Conservation (phyloP, 1,284 basidiomycete genomes). For the Trametes sp. region DNA sequence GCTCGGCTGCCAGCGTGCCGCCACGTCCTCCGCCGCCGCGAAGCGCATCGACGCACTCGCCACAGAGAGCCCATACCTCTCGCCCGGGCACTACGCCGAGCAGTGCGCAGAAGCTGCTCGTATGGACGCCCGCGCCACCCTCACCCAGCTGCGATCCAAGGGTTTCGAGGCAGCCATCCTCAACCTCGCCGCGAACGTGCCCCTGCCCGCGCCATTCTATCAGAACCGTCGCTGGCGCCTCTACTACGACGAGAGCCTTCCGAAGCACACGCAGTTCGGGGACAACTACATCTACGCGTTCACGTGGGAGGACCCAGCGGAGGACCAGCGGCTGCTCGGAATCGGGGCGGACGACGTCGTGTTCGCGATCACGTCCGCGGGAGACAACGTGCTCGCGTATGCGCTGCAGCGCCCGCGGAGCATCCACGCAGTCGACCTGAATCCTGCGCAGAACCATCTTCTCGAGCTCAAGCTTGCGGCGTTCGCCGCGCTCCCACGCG, state of each 20-base stretch:
- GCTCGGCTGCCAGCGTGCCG: slow-evolving; percentile 33
- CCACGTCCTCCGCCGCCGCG: slow-evolving; percentile 26
- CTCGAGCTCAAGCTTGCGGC: slow-evolving; percentile 35
- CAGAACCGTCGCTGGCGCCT: slow-evolving; percentile 34
- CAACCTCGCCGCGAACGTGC: slow-evolving; percentile 34
- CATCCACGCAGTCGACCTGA: slow-evolving; percentile 36
- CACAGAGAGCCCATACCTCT: slow-evolving; percentile 33
- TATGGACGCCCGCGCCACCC: slow-evolving; percentile 24
- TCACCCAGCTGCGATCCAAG: slow-evolving; percentile 31
- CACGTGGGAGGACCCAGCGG: slow-evolving; percentile 35
- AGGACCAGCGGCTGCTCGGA: slow-evolving; percentile 33
- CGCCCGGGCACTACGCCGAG: slow-evolving; percentile 29
- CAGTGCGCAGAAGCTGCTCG: slow-evolving; percentile 23
- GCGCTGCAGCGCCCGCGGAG: slow-evolving; percentile 29
- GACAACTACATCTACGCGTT: slow-evolving; percentile 35
- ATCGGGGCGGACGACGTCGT: slow-evolving; percentile 34
- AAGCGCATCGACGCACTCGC: slow-evolving; percentile 33
- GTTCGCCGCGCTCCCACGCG: slow-evolving; percentile 30
- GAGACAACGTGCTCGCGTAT: slow-evolving; percentile 34
- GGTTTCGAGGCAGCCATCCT: slow-evolving; percentile 36
- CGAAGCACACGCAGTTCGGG: slow-evolving; percentile 34
- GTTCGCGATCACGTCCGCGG: slow-evolving; percentile 34
- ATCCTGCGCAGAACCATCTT: slow-evolving; percentile 34
- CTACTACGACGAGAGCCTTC: slow-evolving; percentile 35
- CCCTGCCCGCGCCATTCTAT: slow-evolving; percentile 34